Evolutionary conservation across 768 basidiomycete genomes (phyloP), one percentile per base, ranked within the genome.

Genomic region (Myochromella boudieri): DNA sequence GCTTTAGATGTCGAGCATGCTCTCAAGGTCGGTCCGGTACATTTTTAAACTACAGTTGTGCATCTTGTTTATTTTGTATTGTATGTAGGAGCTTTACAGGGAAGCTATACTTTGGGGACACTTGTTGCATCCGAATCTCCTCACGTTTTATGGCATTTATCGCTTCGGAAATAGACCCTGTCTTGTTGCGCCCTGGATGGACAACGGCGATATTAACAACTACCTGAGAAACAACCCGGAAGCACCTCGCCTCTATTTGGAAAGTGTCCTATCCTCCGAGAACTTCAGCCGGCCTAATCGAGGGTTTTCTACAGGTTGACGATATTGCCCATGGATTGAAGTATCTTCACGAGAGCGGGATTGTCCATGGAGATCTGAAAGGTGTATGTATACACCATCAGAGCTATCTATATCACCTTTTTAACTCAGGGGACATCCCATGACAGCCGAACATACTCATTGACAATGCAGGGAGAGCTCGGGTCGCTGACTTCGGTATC

Each of bases 361-460:
- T n/a, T n/a, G n/a, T n/a, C n/a, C n/a, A n/a, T n/a, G n/a, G n/a
- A n/a, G n/a, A n/a, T n/a, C n/a, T 77, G 17, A 73, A 71, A 46
- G 73, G 70, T 14, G 73, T 73, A 42, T 42, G 58, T 56, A 10
- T 10, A 10, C 20, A n/a, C n/a, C n/a, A n/a, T n/a, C n/a, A n/a
- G n/a, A n/a, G n/a, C n/a, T n/a, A n/a, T n/a, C 21, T 3, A 14
- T 10, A 12, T 33, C 14, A 12, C 14, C 32, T 6, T 17, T 9
- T 12, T 38, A n/a, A n/a, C n/a, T n/a, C n/a, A n/a, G n/a, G n/a
- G n/a, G 8, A 38, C 3, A 20, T 38, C 25, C 20, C 4, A 17
- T 12, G n/a, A n/a, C 17, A 64, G 60, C 44, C 49, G 11, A 65
- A 63, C 34, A 51, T 65, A 25, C 52, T 65, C 1, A 37, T 62